Conservation (phyloP, 345 rosid genomes). For the Durio zibethinus region DNA sequence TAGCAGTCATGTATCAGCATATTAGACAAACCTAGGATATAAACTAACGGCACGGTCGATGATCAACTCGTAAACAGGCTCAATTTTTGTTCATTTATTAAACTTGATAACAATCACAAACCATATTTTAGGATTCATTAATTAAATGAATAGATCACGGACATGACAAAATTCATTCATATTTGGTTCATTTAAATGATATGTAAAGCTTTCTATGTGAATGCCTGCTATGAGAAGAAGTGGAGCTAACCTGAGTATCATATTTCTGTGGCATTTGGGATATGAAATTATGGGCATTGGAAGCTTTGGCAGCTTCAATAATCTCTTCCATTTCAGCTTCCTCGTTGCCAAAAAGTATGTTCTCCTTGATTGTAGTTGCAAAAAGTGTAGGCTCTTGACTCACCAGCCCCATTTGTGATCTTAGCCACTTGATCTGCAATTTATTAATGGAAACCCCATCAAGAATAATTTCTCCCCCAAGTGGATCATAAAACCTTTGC, state of each 20-base stretch:
- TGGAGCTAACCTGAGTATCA: constrained; percentile 74
- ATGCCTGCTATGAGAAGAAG: no score
- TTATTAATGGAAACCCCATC: constrained; percentile 57
- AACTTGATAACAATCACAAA: no score
- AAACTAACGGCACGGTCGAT: no score
- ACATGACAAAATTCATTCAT: no score
- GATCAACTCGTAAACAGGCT: no score
- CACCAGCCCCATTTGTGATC: constrained; percentile 74
- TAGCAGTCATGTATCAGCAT: no score
- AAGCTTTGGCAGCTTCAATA: constrained; percentile 57
- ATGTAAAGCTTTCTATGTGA: no score
- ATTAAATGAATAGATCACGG: no score
- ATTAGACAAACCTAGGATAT: no score
- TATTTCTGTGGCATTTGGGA: constrained; percentile 55
- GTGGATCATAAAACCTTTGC: constrained; percentile 83
- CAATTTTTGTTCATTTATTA: no score
- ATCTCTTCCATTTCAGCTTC: constrained; percentile 53
- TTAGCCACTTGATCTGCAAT: constrained; percentile 76
- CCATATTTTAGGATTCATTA: no score
- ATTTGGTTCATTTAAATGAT: no score
- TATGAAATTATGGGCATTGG: constrained; percentile 70
- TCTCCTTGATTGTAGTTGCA: constrained; percentile 70
- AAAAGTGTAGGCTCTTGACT: constrained; percentile 79
- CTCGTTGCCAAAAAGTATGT: constrained; percentile 72
- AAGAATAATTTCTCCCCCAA: constrained; percentile 57